Evolutionary conservation across 2,329 filamentous ascomycete genomes (phyloP).

Genomic region (Fonsecaea multimorphosa): DNA sequence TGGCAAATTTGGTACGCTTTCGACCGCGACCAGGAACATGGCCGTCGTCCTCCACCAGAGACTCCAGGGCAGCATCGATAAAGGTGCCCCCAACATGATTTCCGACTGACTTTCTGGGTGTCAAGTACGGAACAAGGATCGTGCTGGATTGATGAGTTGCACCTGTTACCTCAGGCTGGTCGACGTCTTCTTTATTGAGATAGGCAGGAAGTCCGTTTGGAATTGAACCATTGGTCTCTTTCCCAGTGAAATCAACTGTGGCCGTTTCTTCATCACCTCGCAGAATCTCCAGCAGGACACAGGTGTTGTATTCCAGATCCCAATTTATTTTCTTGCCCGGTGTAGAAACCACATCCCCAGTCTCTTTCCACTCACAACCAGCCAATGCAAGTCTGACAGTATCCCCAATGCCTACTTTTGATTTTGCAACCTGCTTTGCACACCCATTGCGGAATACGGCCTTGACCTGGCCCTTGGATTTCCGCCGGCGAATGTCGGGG

Average conservation of each 20-base stretch:
- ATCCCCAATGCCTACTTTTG: slow-evolving; percentile 78
- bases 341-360: slow-evolving; percentile 58
- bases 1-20: slow-evolving; percentile 73
- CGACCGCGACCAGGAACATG: slow-evolving; percentile 65
- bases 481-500: slow-evolving; percentile 79
- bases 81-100: slow-evolving; percentile 25
- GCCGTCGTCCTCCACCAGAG: slow-evolving; percentile 71
- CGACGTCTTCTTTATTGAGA: slow-evolving; percentile 1
- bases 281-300: slow-evolving; percentile 21
- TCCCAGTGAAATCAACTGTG: slow-evolving; percentile 24
- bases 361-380: slow-evolving; percentile 69
- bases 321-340: slow-evolving; percentile 64
- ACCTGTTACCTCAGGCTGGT: slow-evolving; percentile 10
- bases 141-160: slow-evolving; percentile 14
- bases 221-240: slow-evolving; percentile 10
- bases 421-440: slow-evolving; percentile 71
- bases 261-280: slow-evolving; percentile 12
- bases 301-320: slow-evolving; percentile 57
- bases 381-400: slow-evolving; percentile 71
- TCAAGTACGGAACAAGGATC: slow-evolving; percentile 30
- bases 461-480: slow-evolving; percentile 78
- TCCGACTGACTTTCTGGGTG: slow-evolving; percentile 27
- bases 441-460: slow-evolving; percentile 74
- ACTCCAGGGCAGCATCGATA: slow-evolving; percentile 32
- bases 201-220: background rate